Base-by-base conservation (phyloP, 176 grass and related monocot genomes). In the Typha latifolia region DNA sequence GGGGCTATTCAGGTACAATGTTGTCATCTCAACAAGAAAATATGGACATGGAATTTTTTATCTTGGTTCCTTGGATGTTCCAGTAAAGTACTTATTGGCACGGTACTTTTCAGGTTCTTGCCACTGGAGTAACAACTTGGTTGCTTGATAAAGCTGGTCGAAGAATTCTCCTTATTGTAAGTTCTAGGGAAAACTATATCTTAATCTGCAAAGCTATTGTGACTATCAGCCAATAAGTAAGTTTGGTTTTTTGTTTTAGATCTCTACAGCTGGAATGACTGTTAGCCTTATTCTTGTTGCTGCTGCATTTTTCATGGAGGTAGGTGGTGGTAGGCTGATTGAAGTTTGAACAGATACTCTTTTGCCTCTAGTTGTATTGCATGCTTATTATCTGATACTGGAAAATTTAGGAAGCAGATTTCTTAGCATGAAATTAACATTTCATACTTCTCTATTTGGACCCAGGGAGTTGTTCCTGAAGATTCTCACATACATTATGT, bases 111-210 rank as follows among this genome's bases (percentile, higher is more conserved):
- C 78, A 90, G 94, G 94, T 99, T 75, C 62, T 99, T 78, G 86
- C 94, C 31, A 93, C 89, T 65, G 83, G 81, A 74, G 49, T 99
- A 79, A 99, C 94, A 72, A 99, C 94, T 51, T 83, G 81, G 77
- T 90, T 99, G 32, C 77, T 93, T 64, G 94, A 99, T 74, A 85
- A 78, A 90, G 94, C 94, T 77, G 94, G 89, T 14, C 81, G 94
- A 59, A 79, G 89, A 29, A 87, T 90, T 78, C 86, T 99, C 65
- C 86, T 99, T 70, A 92, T 91, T 68, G 94, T 97, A 82, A 92
- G 31, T 34, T 64, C 55, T 10, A 59, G 16, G 16, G 32, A 21
- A 22, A n/a, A 48, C 43, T 14, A 49, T 4, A 49, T 49, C 20
- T 12, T 49, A n/a, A 43, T 63, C 59, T 14, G 10, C 9, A 21